Evolutionary conservation across 345 rosid genomes (phyloP), one percentile per base, ranked within the genome.

Genomic region (Viola odorata): DNA sequence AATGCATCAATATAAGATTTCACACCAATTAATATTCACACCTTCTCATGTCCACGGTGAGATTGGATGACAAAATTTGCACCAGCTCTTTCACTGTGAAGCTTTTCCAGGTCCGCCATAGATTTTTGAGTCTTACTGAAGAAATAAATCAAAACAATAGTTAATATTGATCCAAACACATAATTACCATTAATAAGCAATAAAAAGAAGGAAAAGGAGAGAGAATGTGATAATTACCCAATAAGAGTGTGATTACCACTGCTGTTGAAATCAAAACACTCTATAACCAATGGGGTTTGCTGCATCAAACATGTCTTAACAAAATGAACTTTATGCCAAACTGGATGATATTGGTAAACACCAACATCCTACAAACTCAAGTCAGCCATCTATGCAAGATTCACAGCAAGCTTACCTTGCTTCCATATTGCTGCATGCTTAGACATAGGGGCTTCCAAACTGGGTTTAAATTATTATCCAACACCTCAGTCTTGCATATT

Each of bases 221-320:
- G 48, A 37, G 61, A 60, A 59, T 37, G 49, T 49, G 15, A 69
- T 4, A 56, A 13, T 62, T 87, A 91, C 96, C 96, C 95, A 36
- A 89, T 77, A 37, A 91, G 77, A 10, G 53, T 64, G 49, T 86
- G 98, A 57, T 75, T 84, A 55, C 98, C 95, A 56, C 16, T 78
- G 70, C 75, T 81, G 62, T 88, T 84, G 77, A 88, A 91, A 79
- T 91, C 91, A 42, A 88, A 84, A 76, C 95, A 86, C 65, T 91
- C 96, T 5, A 91, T 82, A 45, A 85, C 69, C 70, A 91, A 77
- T 14, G 96, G 98, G 49, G 62, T 85, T 4, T 85, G 85, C 98
- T 86, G 85, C 45, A 71, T 32, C 57, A 71, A 23, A 23, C 32
- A 23, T 23, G 32, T 23, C 32, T 23, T 23, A 50, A 49, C 45